Percentiles rank a stretch among this genome's conserved stretches.
These are phyloP conservation scores for Vitis amurensis DNA, from an alignment of 164 flowering plant genomes.

Conservation along the genomic window DNA sequence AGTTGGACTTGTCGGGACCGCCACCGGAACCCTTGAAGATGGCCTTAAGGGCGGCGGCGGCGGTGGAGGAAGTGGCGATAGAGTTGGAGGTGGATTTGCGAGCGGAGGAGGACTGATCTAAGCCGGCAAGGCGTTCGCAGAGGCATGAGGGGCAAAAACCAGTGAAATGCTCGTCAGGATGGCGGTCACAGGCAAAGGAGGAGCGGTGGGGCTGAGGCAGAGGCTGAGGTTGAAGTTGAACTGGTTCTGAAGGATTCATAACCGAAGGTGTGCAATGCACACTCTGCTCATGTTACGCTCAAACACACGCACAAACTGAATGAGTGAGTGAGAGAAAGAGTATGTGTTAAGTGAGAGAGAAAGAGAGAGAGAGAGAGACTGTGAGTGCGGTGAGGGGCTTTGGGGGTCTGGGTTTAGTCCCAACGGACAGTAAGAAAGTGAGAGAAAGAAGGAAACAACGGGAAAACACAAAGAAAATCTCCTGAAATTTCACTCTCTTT, in stretches of 20 bases:
- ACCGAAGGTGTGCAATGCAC: conserved; percentile 20
- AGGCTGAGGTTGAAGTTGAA: conserved; percentile 22
- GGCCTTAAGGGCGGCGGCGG: conserved; percentile 45
- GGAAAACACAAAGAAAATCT: conserved; percentile 2
- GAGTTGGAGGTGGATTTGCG: conserved; percentile 27
- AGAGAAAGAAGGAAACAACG: conserved; percentile 7
- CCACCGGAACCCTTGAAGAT: conserved; percentile 32
- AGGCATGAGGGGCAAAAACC: conserved; percentile 79
- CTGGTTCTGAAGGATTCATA: conserved; percentile 52
- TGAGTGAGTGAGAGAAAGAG: too few species aligned
- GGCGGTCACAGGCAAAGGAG: conserved; percentile 65
- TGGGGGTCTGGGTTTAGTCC: conserved; percentile 12
- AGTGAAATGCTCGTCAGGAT: conserved; percentile 66
- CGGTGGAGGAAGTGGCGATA: conserved; percentile 18
- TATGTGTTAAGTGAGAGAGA: not conserved
- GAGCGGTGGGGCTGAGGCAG: conserved; percentile 45
- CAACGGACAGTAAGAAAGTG: conserved; percentile 22
- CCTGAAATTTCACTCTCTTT: too few species aligned
- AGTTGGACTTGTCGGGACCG: conserved; percentile 6
- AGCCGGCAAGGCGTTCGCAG: conserved; percentile 65
- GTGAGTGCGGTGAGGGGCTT: conserved; percentile 9
- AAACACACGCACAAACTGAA: not conserved
- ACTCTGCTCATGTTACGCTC: conserved; percentile 30
- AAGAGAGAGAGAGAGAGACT: not conserved
- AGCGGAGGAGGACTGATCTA: conserved; percentile 34